Percentiles rank a stretch among this genome's conserved stretches.
phyloP scores from a whole-genome alignment of 352 stramenopile species.

The Phytopythium montanum region DNA sequence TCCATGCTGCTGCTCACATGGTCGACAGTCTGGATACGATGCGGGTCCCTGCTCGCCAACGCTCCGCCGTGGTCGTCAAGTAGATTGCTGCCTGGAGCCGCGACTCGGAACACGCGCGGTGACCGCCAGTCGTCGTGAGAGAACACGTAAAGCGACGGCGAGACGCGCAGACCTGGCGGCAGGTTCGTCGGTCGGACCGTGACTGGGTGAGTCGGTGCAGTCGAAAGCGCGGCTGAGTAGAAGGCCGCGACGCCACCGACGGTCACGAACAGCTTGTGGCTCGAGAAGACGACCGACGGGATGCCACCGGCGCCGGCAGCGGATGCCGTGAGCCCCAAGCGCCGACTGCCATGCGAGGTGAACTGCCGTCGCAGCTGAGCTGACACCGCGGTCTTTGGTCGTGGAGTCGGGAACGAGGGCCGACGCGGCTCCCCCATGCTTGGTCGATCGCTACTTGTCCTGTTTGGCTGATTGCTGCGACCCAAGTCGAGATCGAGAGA shows the following conservation, averaged over 20 bases:
- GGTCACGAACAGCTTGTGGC: conserved; percentile 28
- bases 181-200: conserved; percentile 45
- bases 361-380: neutral
- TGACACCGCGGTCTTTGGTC: neutral
- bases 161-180: conserved; percentile 43
- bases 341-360: conserved; percentile 1
- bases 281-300: conserved; percentile 36
- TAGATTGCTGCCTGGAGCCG: conserved; percentile 22
- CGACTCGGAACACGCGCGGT: conserved; percentile 49
- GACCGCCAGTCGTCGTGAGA: conserved; percentile 37
- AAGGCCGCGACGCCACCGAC: conserved; percentile 44
- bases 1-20: conserved; percentile 46
- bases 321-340: neutral
- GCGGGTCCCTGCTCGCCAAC: conserved; percentile 18
- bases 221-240: conserved; percentile 47
- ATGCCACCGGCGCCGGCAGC: conserved; percentile 5
- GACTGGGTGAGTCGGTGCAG: conserved; percentile 33
- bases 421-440: neutral
- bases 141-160: conserved; percentile 47
- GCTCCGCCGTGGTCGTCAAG: conserved; percentile 25
- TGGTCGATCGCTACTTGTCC: neutral
- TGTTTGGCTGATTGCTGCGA: no score
- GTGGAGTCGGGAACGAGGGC: neutral
- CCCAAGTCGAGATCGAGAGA: neutral
- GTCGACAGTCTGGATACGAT: conserved; percentile 36